phyloP scores from a whole-genome alignment of 2,329 filamentous ascomycete genomes.

The Myriosclerotinia duriaeana region DNA sequence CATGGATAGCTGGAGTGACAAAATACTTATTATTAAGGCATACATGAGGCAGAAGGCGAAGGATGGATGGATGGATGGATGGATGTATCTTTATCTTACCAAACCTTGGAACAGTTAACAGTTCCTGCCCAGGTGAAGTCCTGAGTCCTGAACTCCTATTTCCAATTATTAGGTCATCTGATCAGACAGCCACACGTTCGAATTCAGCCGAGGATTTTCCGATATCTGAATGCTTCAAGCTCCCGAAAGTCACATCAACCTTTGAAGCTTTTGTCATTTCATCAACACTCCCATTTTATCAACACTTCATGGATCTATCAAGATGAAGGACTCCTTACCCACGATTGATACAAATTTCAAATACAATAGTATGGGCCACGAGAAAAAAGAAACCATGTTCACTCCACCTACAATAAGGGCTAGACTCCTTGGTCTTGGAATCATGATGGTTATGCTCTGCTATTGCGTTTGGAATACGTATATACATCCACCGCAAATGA shows the following conservation, averaged over 20 bases:
- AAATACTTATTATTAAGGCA: not conserved
- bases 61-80: not conserved
- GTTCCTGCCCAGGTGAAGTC: too few species aligned
- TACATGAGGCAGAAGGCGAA: not conserved
- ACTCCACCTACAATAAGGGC: slow-evolving; percentile 27
- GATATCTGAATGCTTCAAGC: not conserved
- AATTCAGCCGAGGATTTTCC: slow-evolving; percentile 10
- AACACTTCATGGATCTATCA: slow-evolving; percentile 25
- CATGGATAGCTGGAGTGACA: too few species aligned
- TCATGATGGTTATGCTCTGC: slow-evolving; percentile 31
- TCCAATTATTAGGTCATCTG: not conserved
- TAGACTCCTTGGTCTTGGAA: slow-evolving; percentile 31
- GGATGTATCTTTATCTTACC: not conserved
- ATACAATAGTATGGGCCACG: slow-evolving; percentile 26
- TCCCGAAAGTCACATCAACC: too few species aligned
- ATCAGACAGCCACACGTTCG: not conserved
- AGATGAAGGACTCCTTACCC: slow-evolving; percentile 25
- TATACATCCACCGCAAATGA: slow-evolving; percentile 21
- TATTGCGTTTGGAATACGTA: slow-evolving; percentile 31
- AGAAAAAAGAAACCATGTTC: slow-evolving; percentile 30
- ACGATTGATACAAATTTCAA: slow-evolving; percentile 26
- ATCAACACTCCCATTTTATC: not conserved
- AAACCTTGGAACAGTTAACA: too few species aligned
- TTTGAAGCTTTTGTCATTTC: not conserved
- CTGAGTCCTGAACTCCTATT: slow-evolving; percentile 12